Evolutionary conservation across 805 yeast species (phyloP), one percentile per base, ranked within the genome.

Genomic region (Millerago galiae): DNA sequence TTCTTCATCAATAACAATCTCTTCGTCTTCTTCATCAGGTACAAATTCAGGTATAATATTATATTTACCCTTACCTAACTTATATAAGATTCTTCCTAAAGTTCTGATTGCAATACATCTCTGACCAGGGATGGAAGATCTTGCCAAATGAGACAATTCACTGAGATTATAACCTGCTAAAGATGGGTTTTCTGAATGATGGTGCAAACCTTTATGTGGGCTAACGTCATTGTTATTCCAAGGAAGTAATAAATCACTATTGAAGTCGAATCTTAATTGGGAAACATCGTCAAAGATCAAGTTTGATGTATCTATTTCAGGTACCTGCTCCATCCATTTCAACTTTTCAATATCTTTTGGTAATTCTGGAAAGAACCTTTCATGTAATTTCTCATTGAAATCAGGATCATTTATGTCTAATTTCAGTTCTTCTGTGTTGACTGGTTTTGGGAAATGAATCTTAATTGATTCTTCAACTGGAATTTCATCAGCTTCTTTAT

Each of bases 111-210:
- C 88, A 11, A 93, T 73, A 47, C 93, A 79, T 37, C 97, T 69
- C 63, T 93, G 99, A 0, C 95, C 80, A 1, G 95, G 78, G 42
- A 83, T 77, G 2, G 83, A 76, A 2, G 96, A 86, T 49, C 96
- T 70, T 5, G 89, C 66, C 37, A 87, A 71, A 51, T 83, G 93
- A 1, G 83, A 82, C 40, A 93, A 68, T 58, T 93, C 99, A 0
- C 77, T 69, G 18, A 93, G 59, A 0, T 97, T 90, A 60, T 93
- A 93, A 0, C 99, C 99, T 0, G 98, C 95, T 40, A 90, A 68
- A 35, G 81, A 79, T 0, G 98, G 96, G 37, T 83, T 79, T 10
- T 83, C 87, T 0, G 96, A 74, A 61, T 93, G 99, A 59, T 93
- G 98, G 55, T 88, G 96, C 21, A 93, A 71, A 0, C 96, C 99